A percentile compares a stretch with the other conserved stretches of the same genome.
These are phyloP conservation scores for Lophiotrema nucula DNA, from an alignment of 495 filamentous ascomycete genomes.

Conservation along the genomic window DNA sequence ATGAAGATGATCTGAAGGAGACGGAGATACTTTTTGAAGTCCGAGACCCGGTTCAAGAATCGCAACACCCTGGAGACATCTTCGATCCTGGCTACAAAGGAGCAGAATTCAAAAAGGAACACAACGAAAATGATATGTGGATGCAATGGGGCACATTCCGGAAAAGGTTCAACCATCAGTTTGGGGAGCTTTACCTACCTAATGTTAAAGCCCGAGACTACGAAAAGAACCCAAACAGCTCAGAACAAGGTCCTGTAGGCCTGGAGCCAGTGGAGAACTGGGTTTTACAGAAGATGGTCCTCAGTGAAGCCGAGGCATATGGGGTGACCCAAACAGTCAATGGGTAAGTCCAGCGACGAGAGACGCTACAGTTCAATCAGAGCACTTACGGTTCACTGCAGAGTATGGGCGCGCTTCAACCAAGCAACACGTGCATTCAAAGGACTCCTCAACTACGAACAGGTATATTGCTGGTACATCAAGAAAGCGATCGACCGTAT, in stretches of 20 bases:
- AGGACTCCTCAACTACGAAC: conserved; percentile 42
- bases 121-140: conserved; percentile 1
- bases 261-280: conserved; percentile 27
- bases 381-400: no score
- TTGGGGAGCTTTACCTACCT: background rate
- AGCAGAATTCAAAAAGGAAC: conserved; percentile 10
- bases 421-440: conserved; percentile 44
- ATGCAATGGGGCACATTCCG: conserved; percentile 16
- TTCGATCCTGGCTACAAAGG: conserved; percentile 34
- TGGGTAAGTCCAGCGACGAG: no score
- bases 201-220: background rate
- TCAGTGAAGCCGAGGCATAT: conserved; percentile 35
- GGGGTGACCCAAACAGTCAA: conserved; percentile 33
- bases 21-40: conserved; percentile 44
- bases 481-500: conserved; percentile 42
- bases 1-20: conserved; percentile 14
- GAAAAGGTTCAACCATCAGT: background rate
- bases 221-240: conserved; percentile 1
- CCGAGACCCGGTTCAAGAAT: conserved; percentile 9
- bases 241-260: conserved; percentile 5
- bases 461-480: conserved; percentile 42
- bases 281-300: conserved; percentile 35
- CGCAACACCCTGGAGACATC: no score
- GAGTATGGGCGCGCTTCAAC: conserved; percentile 45
- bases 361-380: no score